Conservation (phyloP, 1,284 basidiomycete species). For the Sanghuangporus weigelae region DNA sequence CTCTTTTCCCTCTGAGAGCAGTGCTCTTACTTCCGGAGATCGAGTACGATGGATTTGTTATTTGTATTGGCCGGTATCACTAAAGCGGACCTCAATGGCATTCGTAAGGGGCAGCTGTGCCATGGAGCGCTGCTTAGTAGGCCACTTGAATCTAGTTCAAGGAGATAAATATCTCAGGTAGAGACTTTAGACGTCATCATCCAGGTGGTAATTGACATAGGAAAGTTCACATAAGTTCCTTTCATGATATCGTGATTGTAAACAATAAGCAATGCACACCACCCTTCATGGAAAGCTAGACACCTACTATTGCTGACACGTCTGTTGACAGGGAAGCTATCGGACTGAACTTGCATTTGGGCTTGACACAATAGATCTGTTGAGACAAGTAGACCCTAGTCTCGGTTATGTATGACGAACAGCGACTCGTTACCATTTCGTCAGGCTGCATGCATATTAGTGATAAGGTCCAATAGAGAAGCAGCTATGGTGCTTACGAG, state of each 20-base stretch:
- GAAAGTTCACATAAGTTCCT: too few relatives aligned
- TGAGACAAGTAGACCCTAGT: constrained; percentile 11
- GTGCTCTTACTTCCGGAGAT: not conserved
- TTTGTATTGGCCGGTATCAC: too few relatives aligned
- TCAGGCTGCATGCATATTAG: constrained; percentile 41
- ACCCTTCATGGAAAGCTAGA: not conserved
- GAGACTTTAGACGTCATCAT: too few relatives aligned
- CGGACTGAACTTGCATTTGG: constrained; percentile 65
- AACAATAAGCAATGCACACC: too few relatives aligned
- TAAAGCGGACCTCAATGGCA: too few relatives aligned
- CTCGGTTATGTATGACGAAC: constrained; percentile 8
- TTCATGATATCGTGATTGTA: too few relatives aligned
- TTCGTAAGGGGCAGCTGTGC: too few relatives aligned
- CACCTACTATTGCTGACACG: constrained; percentile 77
- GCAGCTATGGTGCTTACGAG: constrained; percentile 37
- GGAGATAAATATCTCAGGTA: too few relatives aligned
- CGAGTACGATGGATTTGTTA: too few relatives aligned
- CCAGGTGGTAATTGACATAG: too few relatives aligned
- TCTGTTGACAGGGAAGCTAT: constrained; percentile 47
- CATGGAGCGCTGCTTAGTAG: too few relatives aligned
- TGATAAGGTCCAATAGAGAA: constrained; percentile 18
- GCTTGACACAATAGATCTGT: constrained; percentile 54
- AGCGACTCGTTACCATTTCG: constrained; percentile 39
- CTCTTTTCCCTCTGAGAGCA: not conserved
- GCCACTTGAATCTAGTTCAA: too few relatives aligned